Percentiles rank a stretch among this genome's conserved stretches.
phyloP scores from a whole-genome alignment of 768 basidiomycete species.

The Termitomyces sp. region DNA sequence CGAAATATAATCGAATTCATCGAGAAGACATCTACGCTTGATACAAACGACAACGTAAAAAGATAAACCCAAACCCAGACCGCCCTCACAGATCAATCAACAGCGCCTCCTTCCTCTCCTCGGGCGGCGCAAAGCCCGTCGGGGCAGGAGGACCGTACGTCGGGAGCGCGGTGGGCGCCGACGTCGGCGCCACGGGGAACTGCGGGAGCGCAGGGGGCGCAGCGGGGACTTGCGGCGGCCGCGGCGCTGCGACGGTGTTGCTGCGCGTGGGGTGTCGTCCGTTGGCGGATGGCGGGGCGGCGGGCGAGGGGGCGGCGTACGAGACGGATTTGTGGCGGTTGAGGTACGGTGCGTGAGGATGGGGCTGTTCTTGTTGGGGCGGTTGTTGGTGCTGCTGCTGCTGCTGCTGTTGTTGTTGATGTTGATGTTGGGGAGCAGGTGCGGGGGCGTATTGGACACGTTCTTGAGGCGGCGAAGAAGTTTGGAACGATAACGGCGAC shows the following conservation, averaged over 20 bases:
- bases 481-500: constrained; percentile 15
- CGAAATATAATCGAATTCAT: background rate
- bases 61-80: too few relatives aligned
- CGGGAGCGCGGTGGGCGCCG: constrained; percentile 47
- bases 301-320: constrained; percentile 19
- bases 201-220: constrained; percentile 41
- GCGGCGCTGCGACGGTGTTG: constrained; percentile 25
- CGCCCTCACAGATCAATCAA: constrained; percentile 46
- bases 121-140: constrained; percentile 44
- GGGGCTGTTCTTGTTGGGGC: background rate
- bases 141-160: constrained; percentile 46
- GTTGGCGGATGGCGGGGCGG: constrained; percentile 13
- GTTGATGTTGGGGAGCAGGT: constrained; percentile 10
- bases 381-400: too few relatives aligned
- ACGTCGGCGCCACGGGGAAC: constrained; percentile 64
- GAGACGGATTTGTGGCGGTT: constrained; percentile 29
- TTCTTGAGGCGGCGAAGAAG: constrained; percentile 19
- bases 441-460: constrained; percentile 14
- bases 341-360: constrained; percentile 17
- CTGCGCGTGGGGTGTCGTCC: constrained; percentile 24
- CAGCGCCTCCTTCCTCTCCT: constrained; percentile 61
- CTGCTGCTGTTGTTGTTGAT: constrained; percentile 13
- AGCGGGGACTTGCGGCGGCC: constrained; percentile 24
- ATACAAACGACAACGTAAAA: too few relatives aligned
- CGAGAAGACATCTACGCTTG: background rate